These are phyloP conservation scores for Globisporangium spiculum DNA, from an alignment of 352 stramenopile genomes.

Conservation along the genomic window DNA sequence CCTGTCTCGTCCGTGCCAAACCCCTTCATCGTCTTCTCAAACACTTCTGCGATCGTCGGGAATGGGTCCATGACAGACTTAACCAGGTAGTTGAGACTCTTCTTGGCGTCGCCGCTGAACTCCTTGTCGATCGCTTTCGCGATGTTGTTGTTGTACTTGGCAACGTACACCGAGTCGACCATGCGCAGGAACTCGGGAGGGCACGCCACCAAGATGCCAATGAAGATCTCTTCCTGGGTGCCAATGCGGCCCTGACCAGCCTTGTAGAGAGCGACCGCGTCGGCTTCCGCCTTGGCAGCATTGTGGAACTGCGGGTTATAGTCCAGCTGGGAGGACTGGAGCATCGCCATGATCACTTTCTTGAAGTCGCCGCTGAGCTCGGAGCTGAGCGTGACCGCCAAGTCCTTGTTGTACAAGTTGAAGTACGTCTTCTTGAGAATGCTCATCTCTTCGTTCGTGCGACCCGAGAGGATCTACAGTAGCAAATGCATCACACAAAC, in stretches of 20 bases:
- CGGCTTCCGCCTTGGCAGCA: constrained; percentile 55
- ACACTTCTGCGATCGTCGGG: constrained; percentile 60
- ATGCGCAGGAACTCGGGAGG: constrained; percentile 62
- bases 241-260: constrained; percentile 66
- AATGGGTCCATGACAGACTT: constrained; percentile 57
- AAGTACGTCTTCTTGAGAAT: constrained; percentile 83
- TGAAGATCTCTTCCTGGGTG: constrained; percentile 75
- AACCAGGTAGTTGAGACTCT: constrained; percentile 59
- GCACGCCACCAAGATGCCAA: constrained; percentile 51
- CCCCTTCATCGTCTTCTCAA: constrained; percentile 73
- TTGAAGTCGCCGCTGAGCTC: constrained; percentile 76
- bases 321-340: constrained; percentile 44
- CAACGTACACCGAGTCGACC: constrained; percentile 67
- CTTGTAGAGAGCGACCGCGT: constrained; percentile 71
- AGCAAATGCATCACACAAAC: neutral
- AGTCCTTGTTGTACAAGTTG: constrained; percentile 59
- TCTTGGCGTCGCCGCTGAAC: constrained; percentile 78
- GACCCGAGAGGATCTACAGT: constrained; percentile 51
- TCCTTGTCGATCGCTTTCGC: constrained; percentile 76
- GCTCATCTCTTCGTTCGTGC: constrained; percentile 77
- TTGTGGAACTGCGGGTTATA: constrained; percentile 72
- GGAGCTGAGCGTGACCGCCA: constrained; percentile 58
- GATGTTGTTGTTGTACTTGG: constrained; percentile 82
- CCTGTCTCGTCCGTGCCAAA: constrained; percentile 63
- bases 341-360: constrained; percentile 69